phyloP scores from a whole-genome alignment of 805 yeast genomes.

The Ogataea trehalophila region DNA sequence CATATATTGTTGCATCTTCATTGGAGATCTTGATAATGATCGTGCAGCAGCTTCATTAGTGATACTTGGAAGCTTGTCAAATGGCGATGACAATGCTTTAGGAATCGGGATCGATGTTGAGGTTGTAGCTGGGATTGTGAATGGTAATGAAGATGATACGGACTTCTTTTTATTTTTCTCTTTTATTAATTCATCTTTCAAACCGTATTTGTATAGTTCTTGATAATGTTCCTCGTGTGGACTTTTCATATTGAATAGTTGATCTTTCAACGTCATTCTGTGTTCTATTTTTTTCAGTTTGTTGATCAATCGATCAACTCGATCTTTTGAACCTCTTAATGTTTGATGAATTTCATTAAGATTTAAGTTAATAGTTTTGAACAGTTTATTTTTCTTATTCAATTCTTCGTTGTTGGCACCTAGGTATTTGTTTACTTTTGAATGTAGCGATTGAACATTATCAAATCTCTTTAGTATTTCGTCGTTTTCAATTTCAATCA shows the following conservation, averaged over 20 bases:
- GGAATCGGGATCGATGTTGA: neutral
- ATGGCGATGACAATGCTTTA: neutral
- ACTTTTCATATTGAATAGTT: slow-evolving; percentile 32
- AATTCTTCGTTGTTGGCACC: slow-evolving; percentile 5
- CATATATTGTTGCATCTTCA: slow-evolving; percentile 24
- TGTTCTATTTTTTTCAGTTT: slow-evolving; percentile 32
- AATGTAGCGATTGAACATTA: slow-evolving; percentile 3
- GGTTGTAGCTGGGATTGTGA: neutral
- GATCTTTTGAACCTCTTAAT: slow-evolving; percentile 12
- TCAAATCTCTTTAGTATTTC: slow-evolving; percentile 19
- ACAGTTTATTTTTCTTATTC: slow-evolving; percentile 1
- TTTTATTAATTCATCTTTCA: slow-evolving; percentile 16
- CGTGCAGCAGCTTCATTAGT: neutral
- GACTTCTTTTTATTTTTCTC: slow-evolving; percentile 1
- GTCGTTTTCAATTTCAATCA: slow-evolving; percentile 20
- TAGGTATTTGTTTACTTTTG: slow-evolving; percentile 7
- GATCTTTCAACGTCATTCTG: slow-evolving; percentile 31
- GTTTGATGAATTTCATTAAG: slow-evolving; percentile 22
- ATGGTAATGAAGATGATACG: neutral
- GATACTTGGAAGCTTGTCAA: neutral
- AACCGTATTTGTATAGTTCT: slow-evolving; percentile 29
- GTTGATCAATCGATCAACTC: slow-evolving; percentile 21
- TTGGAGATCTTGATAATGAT: slow-evolving; percentile 9
- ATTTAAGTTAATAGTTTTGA: slow-evolving; percentile 6
- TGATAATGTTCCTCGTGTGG: slow-evolving; percentile 42